Base-by-base conservation (phyloP, 2,329 filamentous ascomycete species). In the Chaetomium sp. region DNA sequence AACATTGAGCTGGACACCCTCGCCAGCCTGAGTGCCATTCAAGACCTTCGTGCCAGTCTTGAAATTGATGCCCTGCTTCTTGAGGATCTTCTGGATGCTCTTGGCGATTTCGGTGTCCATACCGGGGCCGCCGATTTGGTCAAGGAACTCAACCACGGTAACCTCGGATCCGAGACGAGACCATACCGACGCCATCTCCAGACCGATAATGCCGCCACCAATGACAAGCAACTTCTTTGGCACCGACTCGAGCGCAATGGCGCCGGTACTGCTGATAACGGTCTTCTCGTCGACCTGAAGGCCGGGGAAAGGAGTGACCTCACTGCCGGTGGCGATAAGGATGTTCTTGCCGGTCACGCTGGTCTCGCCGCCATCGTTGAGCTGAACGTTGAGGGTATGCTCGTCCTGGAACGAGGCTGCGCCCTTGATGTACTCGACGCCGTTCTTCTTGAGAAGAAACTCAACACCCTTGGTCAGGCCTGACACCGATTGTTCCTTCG, bases 161-260 rank as follows among this genome's bases (percentile, higher is more conserved):
- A 99, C 94, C 75, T 97, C 89, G 62, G 91, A 75, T 61, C 94
- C 94, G 59, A 99, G 80, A 68, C 94, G 84, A 59, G 91, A 96
- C 94, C 94, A 99, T 53, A 99, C 94, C 52, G 92, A 97, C 62
- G 79, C 90, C 94, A 99, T 99, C 77, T 99, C 94, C 43, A 99
- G 84, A 71, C 94, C 94, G 69, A 99, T 99, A 73, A 99, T 99
- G 72, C 94, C 94, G 71, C 94, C 94, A 66, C 94, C 94, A 70
- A 99, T 96, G 67, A 99, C 94, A 62, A 95, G 79, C 88, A 99
- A 87, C 76, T 89, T 94, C 81, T 96, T 91, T 44, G 94, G 94
- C 40, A 99, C 88, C 78, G 95, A 82, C 67, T 89, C 81, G 59
- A 99, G 81, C 42, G 91, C 81, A 69, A 99, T 87, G 63, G 94